Evolutionary conservation across 768 basidiomycete genomes (phyloP).

Genomic region (Leccinellum luteum): DNA sequence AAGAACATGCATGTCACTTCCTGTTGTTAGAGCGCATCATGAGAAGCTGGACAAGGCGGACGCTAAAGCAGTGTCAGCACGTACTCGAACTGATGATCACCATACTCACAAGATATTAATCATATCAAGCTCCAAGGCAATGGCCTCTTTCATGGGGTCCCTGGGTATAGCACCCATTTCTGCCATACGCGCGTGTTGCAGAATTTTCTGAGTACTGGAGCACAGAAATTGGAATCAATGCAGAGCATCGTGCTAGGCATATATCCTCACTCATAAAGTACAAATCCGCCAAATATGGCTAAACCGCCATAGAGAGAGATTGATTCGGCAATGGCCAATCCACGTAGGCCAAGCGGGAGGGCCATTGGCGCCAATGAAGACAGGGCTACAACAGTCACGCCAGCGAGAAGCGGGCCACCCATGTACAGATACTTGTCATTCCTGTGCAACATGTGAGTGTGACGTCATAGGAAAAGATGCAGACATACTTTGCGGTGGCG

Average conservation of each 20-base stretch:
- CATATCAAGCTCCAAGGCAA: constrained; percentile 80
- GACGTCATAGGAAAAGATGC: neutral
- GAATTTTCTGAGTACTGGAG: constrained; percentile 73
- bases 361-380: constrained; percentile 87
- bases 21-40: constrained; percentile 58
- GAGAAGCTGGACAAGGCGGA: constrained; percentile 80
- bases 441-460: constrained; percentile 26
- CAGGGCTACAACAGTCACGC: constrained; percentile 84
- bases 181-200: constrained; percentile 71
- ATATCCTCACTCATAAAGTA: constrained; percentile 75
- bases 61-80: constrained; percentile 39
- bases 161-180: constrained; percentile 62
- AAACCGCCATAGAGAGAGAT: constrained; percentile 86
- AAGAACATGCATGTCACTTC: constrained; percentile 39
- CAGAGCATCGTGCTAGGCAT: neutral
- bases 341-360: constrained; percentile 78
- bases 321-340: constrained; percentile 71
- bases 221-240: constrained; percentile 1
- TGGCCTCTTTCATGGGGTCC: constrained; percentile 78
- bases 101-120: constrained; percentile 80
- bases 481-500: constrained; percentile 71
- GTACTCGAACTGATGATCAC: neutral
- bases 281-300: constrained; percentile 83
- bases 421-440: constrained; percentile 84
- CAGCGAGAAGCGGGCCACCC: constrained; percentile 86